phyloP scores from a whole-genome alignment of 2,329 filamentous ascomycete species.

The Alternaria atra region DNA sequence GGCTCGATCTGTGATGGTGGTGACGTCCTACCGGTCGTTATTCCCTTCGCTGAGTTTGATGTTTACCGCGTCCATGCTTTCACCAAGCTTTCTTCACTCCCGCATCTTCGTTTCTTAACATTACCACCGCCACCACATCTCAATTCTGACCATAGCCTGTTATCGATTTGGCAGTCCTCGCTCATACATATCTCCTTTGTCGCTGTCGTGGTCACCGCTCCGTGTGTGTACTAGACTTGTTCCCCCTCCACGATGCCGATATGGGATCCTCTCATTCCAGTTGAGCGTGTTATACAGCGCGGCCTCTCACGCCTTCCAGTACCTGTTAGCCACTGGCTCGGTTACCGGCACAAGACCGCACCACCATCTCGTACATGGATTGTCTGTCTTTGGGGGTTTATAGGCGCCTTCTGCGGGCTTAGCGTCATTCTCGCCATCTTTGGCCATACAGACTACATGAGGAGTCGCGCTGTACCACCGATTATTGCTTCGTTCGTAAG shows the following conservation, averaged over 20 bases:
- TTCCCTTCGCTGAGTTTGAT: slow-evolving; percentile 19
- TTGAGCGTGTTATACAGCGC: slow-evolving; percentile 40
- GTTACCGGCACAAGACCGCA: slow-evolving; percentile 48
- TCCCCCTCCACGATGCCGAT: slow-evolving; percentile 26
- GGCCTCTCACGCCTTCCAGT: slow-evolving; percentile 63
- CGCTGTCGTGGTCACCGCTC: neutral
- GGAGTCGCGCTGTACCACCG: slow-evolving; percentile 51
- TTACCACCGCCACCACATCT: neutral
- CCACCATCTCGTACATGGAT: slow-evolving; percentile 39
- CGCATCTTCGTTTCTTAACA: slow-evolving; percentile 10
- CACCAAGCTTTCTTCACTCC: slow-evolving; percentile 15
- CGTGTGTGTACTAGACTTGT: neutral
- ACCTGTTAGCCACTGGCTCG: slow-evolving; percentile 73
- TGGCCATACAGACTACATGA: slow-evolving; percentile 52
- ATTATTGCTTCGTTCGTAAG: slow-evolving; percentile 54
- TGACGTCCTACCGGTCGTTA: slow-evolving; percentile 27
- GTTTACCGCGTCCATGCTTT: slow-evolving; percentile 23
- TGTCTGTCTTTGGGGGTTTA: slow-evolving; percentile 54
- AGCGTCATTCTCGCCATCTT: slow-evolving; percentile 53
- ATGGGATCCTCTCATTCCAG: slow-evolving; percentile 39
- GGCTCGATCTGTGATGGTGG: slow-evolving; percentile 19
- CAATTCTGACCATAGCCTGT: neutral
- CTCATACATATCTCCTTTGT: neutral
- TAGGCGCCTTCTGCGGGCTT: slow-evolving; percentile 56
- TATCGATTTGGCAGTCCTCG: neutral